phyloP scores from a whole-genome alignment of 495 filamentous ascomycete species.

The Penicillium atrosanguineum region DNA sequence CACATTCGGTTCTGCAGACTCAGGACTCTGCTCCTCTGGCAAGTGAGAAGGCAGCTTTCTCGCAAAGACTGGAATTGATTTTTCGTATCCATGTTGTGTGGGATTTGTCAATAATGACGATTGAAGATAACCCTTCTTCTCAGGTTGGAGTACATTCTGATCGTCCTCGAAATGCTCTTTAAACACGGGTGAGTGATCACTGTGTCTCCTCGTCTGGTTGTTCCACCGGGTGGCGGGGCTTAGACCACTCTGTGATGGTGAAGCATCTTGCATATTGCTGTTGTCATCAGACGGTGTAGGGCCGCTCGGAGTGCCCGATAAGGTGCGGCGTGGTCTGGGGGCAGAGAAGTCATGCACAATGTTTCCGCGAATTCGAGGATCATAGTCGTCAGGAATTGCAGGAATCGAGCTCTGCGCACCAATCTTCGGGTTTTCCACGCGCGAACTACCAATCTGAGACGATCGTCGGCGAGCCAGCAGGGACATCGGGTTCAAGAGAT shows the following conservation, averaged over 20 bases:
- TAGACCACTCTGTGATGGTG: slow-evolving; percentile 9
- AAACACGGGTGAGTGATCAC: slow-evolving; percentile 61
- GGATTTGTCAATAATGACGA: slow-evolving; percentile 42
- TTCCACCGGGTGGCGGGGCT: slow-evolving; percentile 12
- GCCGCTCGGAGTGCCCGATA: slow-evolving; percentile 38
- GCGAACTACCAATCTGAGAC: slow-evolving; percentile 42
- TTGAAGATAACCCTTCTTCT: slow-evolving; percentile 49
- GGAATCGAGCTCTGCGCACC: slow-evolving; percentile 52
- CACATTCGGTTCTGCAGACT: slow-evolving; percentile 7
- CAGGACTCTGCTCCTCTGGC: slow-evolving; percentile 25
- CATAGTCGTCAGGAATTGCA: slow-evolving; percentile 68
- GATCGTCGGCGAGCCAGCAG: slow-evolving; percentile 59
- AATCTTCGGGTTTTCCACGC: slow-evolving; percentile 48
- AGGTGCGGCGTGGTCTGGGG: slow-evolving; percentile 61
- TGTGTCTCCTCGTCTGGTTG: slow-evolving; percentile 34
- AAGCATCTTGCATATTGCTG: slow-evolving; percentile 12
- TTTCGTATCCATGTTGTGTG: slow-evolving; percentile 30
- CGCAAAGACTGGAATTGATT: slow-evolving; percentile 50
- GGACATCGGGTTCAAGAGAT: slow-evolving; percentile 67
- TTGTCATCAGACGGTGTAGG: slow-evolving; percentile 5
- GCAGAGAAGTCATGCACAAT: slow-evolving; percentile 89
- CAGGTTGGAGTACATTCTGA: slow-evolving; percentile 44
- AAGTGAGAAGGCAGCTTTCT: slow-evolving; percentile 45
- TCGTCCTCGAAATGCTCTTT: slow-evolving; percentile 69
- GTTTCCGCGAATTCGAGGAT: slow-evolving; percentile 81